Percentiles rank a stretch among this genome's conserved stretches.
These are phyloP conservation scores for Scenedesmus sp. DNA, from an alignment of 163 green algal genomes.

Conservation along the genomic window DNA sequence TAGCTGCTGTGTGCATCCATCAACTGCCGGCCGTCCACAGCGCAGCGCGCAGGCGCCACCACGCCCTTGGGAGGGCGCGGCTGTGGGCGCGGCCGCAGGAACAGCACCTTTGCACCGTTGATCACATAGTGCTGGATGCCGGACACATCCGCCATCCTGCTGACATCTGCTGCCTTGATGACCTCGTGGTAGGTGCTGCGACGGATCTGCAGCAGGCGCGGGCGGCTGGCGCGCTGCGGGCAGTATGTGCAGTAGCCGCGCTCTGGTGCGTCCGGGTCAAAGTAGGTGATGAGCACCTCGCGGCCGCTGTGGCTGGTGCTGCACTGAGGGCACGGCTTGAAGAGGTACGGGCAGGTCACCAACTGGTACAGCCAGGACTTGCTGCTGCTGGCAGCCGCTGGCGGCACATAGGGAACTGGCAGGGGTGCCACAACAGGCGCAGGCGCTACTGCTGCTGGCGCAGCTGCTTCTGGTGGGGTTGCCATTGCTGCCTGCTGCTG, in stretches of 20 bases:
- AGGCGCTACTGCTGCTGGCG: not conserved
- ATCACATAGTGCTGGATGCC: conserved; percentile 71
- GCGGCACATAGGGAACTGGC: not conserved
- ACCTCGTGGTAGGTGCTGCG: conserved; percentile 73
- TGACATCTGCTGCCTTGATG: conserved; percentile 62
- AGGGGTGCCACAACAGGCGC: not conserved
- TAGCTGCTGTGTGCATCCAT: conserved; percentile 63
- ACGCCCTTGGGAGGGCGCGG: conserved; percentile 57
- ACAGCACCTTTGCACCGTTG: conserved; percentile 70
- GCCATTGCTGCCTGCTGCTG: not conserved
- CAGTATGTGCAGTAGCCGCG: conserved; percentile 53
- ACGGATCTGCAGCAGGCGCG: conserved; percentile 60
- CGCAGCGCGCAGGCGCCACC: conserved; percentile 60
- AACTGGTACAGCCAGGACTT: conserved; percentile 55
- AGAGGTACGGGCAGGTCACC: conserved; percentile 51
- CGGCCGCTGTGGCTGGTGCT: conserved; percentile 26
- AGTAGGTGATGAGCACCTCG: conserved; percentile 57
- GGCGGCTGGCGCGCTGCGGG: conserved; percentile 29
- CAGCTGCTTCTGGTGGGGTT: not conserved
- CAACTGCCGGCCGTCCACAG: conserved; percentile 64
- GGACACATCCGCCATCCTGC: conserved; percentile 44
- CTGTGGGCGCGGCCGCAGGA: conserved; percentile 64
- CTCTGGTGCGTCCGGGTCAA: conserved; percentile 34
- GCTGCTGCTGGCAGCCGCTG: conserved; percentile 20
- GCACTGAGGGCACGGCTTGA: conserved; percentile 55